phyloP scores from a whole-genome alignment of 805 yeast species.

The Komagataella kurtzmanii region DNA sequence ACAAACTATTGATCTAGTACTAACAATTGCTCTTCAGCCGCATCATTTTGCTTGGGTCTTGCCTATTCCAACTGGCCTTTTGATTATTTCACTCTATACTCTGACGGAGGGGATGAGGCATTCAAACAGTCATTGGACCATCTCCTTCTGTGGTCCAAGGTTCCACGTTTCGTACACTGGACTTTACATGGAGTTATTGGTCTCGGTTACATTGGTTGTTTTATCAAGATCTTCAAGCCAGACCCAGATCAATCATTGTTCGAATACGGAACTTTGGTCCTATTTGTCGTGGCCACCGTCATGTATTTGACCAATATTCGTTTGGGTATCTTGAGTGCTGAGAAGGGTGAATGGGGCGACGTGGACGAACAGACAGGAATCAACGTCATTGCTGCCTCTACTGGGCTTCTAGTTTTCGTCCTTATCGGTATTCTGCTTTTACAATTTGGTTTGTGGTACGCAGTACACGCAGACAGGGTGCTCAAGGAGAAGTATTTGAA shows the following conservation, averaged over 20 bases:
- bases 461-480: slow-evolving; percentile 21
- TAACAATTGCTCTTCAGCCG: slow-evolving; percentile 17
- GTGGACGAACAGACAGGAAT: slow-evolving; percentile 77
- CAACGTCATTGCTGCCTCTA: slow-evolving; percentile 85
- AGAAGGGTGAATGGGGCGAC: slow-evolving; percentile 83
- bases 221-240: slow-evolving; percentile 80
- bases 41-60: slow-evolving; percentile 73
- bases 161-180: slow-evolving; percentile 46
- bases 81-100: slow-evolving; percentile 52
- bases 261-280: slow-evolving; percentile 79
- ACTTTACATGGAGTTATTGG: slow-evolving; percentile 47
- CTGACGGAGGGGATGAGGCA: slow-evolving; percentile 28
- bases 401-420: slow-evolving; percentile 58
- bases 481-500: slow-evolving; percentile 12
- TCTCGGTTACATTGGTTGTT: slow-evolving; percentile 59
- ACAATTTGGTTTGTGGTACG: slow-evolving; percentile 85
- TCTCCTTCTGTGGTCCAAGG: slow-evolving; percentile 58
- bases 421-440: slow-evolving; percentile 70
- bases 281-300: slow-evolving; percentile 58
- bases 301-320: slow-evolving; percentile 79
- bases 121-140: slow-evolving; percentile 56
- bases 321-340: slow-evolving; percentile 61
- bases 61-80: slow-evolving; percentile 72
- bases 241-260: slow-evolving; percentile 70
- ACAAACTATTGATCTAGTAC: neutral